Evolutionary conservation across 306 rosid genomes (phyloP), one percentile per base, ranked within the genome.

Genomic region (Senna siamea): DNA sequence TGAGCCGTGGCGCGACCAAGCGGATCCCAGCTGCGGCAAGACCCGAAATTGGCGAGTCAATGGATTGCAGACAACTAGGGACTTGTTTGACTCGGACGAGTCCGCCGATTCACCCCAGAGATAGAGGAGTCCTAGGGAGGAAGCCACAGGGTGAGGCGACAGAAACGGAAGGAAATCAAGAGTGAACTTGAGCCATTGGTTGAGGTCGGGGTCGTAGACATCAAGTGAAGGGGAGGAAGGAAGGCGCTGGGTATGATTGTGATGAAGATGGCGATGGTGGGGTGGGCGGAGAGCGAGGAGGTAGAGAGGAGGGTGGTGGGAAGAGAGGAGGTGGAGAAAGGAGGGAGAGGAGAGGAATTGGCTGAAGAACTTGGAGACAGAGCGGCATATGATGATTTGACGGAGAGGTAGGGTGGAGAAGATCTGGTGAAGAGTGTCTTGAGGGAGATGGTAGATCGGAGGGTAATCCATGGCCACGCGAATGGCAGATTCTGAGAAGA

Each of bases 1-100:
- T 5, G 89, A 78, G 12, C 98, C 98, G 35, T 93, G 98, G 23
- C 96, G 86, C 6, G 96, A 89, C 98, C 98, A 93, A 13, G 98
- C 98, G 10, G 98, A 93, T 26, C 98, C 98, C 5, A 93, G 87
- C 66, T 78, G 97, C 0, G 98, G 98, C 61, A 93, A 83, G 37
- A 78, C 82, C 4, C 89, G 88, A 73, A 86, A 93, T 19, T 69
- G 88, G 18, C 88, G 89, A 5, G 92, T 91, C 46, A 93, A 66
- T 0, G 97, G 98, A 77, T 93, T 93, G 32, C 97, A 91, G 15
- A 88, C 89, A 10, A 93, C 54, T 8, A 93, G 89, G 0, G 96
- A 83, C 69, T 90, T 93, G 32, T 66, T 54, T 9, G 86, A 63
- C 22, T 81, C 84, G 17, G 84, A 52, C 28, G 82, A 61, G 13